Evolutionary conservation across 2,329 filamentous ascomycete species (phyloP), one percentile per base, ranked within the genome.

Genomic region (Kalaharituber pfeilii): DNA sequence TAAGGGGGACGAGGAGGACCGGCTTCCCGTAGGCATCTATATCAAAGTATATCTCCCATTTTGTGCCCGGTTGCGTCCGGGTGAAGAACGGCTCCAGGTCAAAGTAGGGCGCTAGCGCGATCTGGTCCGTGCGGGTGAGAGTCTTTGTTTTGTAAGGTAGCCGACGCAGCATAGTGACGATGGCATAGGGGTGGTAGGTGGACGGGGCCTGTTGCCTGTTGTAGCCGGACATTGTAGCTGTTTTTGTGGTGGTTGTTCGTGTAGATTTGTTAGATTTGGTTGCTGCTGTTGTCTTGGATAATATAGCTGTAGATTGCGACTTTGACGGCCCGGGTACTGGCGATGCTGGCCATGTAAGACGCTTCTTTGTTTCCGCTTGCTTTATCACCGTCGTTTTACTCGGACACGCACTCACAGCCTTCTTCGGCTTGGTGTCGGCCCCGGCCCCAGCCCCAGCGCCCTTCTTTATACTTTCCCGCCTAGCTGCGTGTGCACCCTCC

Each of bases 21-120:
- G 22, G 15, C 15, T 39, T 29, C 29, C 24, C 30, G 28, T 27
- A 8, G 49, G 29, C 22, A 24, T 7, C n/a, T 5, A 26, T 30
- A 28, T 49, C 18, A 20, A 57, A 56, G 7, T 45, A 62, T 60
- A 64, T 55, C 30, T 63, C 60, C 61, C 61, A 64, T 6, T 6
- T 25, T 11, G 18, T 3, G 13, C 42, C 5, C 15, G 11, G n/a
- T n/a, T 36, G 9, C 4, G 5, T 42, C 22, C 25, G n/a, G 18
- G 42, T 44, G 53, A 61, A 61, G 53, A 64, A 62, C 4, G 57
- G 60, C 18, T 57, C 52, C 18, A 56, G 57, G 50, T 63, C 62
- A 51, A 64, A 64, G 53, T 61, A 63, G 9, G 59, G 56, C 30
- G 56, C 56, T 39, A 64, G 45, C 45, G 60, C 59, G 33, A 57